Base-by-base conservation (phyloP, 1,284 basidiomycete species). In the Moesziomyces aphidis region DNA sequence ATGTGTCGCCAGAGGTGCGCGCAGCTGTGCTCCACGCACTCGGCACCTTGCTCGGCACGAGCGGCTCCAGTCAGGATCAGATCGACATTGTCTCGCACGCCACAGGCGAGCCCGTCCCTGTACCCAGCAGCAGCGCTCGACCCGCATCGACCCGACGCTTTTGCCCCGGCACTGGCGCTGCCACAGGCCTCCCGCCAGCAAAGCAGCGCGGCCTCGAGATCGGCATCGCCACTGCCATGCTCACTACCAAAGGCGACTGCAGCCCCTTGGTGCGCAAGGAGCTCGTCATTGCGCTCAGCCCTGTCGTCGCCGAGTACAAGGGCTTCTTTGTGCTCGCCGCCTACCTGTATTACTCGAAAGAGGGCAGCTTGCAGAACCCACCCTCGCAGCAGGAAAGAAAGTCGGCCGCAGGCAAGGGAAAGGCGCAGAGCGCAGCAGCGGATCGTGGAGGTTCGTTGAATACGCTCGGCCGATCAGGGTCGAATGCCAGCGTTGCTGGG, bases 261-360 rank as follows among this genome's bases (percentile, higher is more conserved):
- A 95, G 93, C 70, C 96, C 97, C 0, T 93, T 97, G 90, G 95
- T 96, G 8, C 88, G 97, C 69, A 97, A 97, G 86, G 97, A 99
- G 85, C 87, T 98, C 13, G 88, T 98, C 42, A 90, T 97, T 42
- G 89, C 98, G 45, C 91, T 98, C 55, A 95, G 93, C 77, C 94
- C 94, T 76, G 87, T 99, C 23, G 95, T 96, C 17, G 92, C 94
- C 83, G 95, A 97, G 85, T 98, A 95, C 93, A 88, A 94, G 65
- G 95, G 96, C 11, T 94, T 94, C 87, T 95, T 98, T 78, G 93
- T 96, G 50, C 90, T 95, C 36, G 96, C 95, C 59, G 95, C 96
- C 0, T 98, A 96, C 94, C 86, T 94, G 26, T 95, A 95, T 86
- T 94, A 93, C 90, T 92, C 83, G 92, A 94, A 83, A 42, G 64